Conservation (phyloP, 106 monocot species). For the Gastrodia elata region DNA sequence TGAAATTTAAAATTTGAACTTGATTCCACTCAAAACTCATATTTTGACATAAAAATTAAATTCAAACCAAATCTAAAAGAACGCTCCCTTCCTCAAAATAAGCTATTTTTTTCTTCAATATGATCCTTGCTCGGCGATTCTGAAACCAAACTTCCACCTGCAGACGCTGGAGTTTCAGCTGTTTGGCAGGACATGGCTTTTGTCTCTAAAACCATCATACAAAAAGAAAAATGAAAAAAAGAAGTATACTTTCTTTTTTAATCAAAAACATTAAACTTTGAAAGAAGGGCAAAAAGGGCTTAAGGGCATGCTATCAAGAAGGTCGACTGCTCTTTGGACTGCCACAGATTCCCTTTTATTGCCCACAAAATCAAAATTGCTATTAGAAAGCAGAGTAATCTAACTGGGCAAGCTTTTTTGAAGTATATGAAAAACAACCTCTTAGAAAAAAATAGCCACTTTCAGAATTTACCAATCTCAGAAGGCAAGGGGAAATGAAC, state of each 20-base stretch:
- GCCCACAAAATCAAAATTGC: constrained; percentile 4
- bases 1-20: too few species aligned
- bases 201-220: constrained; percentile 50
- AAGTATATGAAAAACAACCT: background rate
- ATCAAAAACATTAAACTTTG: background rate
- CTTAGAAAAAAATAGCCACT: background rate
- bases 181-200: constrained; percentile 55
- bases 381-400: background rate
- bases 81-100: too few species aligned
- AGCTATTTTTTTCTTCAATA: too few species aligned
- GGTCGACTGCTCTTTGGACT: constrained; percentile 78
- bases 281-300: constrained; percentile 38
- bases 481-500: background rate
- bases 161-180: constrained; percentile 53
- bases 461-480: background rate
- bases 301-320: constrained; percentile 78
- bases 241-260: background rate
- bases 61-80: too few species aligned
- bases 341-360: constrained; percentile 50
- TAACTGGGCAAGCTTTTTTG: too few species aligned
- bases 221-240: background rate
- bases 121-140: constrained; percentile 69
- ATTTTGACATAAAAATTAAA: too few species aligned
- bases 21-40: too few species aligned
- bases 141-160: constrained; percentile 79